Percentiles rank a stretch among this genome's conserved stretches.
Evolutionary conservation across 2,329 filamentous ascomycete species (phyloP).

Genomic region (Talaromyces pinophilus): DNA sequence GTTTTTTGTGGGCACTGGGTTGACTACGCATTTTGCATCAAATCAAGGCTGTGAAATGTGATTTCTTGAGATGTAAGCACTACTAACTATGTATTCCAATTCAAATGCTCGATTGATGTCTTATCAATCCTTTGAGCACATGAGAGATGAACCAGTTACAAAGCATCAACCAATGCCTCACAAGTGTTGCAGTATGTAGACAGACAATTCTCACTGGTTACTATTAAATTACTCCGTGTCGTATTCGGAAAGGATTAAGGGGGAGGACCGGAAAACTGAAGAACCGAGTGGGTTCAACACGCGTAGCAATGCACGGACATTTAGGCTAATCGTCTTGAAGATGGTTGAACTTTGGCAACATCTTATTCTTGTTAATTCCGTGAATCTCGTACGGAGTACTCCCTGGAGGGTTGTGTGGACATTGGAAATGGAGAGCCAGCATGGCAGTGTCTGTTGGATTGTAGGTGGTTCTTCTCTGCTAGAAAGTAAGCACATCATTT

Average conservation of each 20-base stretch:
- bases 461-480: too few species aligned
- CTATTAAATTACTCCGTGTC: not conserved
- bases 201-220: not conserved
- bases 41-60: not conserved
- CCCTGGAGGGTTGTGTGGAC: not conserved
- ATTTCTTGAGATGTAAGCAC: not conserved
- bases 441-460: too few species aligned
- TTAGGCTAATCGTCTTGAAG: not conserved
- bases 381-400: not conserved
- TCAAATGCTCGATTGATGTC: not conserved
- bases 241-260: not conserved
- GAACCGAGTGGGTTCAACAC: not conserved
- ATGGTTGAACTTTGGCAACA: not conserved
- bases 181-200: not conserved
- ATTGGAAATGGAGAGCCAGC: not conserved
- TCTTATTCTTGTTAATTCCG: not conserved
- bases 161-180: not conserved
- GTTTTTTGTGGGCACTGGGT: not conserved
- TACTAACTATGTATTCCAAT: not conserved
- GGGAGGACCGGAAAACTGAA: not conserved
- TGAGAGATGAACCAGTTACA: not conserved
- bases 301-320: slow-evolving; percentile 1
- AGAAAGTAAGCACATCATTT: too few species aligned
- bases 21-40: not conserved
- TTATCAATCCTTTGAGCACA: not conserved